A percentile compares a stretch with the other conserved stretches of the same genome.
Conservation (phyloP, 345 rosid species). For the Reutealis trisperma region DNA sequence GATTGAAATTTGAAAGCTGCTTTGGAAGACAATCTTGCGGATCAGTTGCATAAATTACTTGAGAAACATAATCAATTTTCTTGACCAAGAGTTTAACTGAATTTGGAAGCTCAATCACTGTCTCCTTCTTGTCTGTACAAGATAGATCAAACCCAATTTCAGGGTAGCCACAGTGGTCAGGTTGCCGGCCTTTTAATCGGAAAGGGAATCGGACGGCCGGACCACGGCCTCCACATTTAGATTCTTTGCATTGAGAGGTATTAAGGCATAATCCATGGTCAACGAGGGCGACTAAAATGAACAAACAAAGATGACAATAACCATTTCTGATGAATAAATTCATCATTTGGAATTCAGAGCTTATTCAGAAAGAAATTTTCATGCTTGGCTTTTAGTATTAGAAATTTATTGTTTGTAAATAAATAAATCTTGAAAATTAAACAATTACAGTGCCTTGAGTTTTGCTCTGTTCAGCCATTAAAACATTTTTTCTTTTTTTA, state of each 20-base stretch:
- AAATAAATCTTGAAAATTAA: too few species aligned
- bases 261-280: background rate
- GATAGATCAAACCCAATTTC: slow-evolving; percentile 20
- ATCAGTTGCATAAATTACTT: background rate
- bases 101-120: slow-evolving; percentile 18
- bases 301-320: background rate
- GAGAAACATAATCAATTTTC: slow-evolving; percentile 15
- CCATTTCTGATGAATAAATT: too few species aligned
- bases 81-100: slow-evolving; percentile 19
- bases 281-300: background rate
- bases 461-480: too few species aligned
- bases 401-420: too few species aligned
- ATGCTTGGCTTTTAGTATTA: too few species aligned
- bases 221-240: background rate
- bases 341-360: background rate
- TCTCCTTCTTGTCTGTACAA: slow-evolving; percentile 5
- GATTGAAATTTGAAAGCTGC: slow-evolving; percentile 6
- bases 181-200: slow-evolving; percentile 1
- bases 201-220: slow-evolving; percentile 24
- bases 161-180: background rate
- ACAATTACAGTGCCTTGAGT: too few species aligned
- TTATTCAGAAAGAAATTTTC: too few species aligned
- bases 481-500: too few species aligned
- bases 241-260: background rate
- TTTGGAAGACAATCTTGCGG: slow-evolving; percentile 9